Evolutionary conservation across 441 rosid species (phyloP).

Genomic region (Kokia cookei): DNA sequence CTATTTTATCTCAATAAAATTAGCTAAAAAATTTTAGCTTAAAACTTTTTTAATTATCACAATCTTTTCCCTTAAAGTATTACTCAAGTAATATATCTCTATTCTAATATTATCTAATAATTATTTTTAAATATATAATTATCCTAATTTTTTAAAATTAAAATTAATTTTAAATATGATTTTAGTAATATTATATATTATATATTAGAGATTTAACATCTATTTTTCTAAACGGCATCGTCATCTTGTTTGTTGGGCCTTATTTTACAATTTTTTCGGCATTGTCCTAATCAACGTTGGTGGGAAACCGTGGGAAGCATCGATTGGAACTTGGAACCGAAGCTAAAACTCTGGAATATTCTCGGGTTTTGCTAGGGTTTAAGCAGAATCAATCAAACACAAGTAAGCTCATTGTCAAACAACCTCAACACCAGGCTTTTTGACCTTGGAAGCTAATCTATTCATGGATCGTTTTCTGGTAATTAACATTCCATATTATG

Average conservation of each 20-base stretch:
- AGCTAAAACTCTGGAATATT: background rate
- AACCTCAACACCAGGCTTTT: background rate
- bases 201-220: background rate
- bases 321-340: background rate
- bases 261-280: background rate
- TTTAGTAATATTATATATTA: no score
- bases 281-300: background rate
- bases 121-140: no score
- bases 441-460: background rate
- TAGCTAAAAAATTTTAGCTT: no score
- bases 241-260: background rate
- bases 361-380: background rate
- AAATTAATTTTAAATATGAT: no score
- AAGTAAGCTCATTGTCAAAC: background rate
- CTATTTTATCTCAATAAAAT: no score
- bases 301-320: background rate
- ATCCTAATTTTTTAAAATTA: no score
- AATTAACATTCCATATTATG: background rate
- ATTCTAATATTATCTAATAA: no score
- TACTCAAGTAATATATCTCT: no score
- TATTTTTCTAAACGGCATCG: background rate
- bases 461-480: slow-evolving; percentile 30
- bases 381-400: background rate
- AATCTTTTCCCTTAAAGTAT: no score
- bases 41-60: no score